Conservation (phyloP, 768 basidiomycete species). For the Podaxis sp. region DNA sequence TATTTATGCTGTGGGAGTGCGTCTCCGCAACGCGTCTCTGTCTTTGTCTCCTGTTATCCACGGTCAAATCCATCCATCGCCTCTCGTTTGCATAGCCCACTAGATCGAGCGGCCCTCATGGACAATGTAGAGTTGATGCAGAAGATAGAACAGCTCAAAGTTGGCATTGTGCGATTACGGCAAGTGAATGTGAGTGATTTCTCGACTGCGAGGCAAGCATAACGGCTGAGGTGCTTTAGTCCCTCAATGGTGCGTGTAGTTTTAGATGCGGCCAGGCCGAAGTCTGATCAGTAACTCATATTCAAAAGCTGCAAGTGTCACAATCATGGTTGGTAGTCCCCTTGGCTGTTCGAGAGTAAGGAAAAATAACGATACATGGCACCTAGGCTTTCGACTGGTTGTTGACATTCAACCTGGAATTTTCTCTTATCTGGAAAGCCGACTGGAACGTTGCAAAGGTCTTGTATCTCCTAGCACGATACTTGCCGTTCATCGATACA, state of each 20-base stretch:
- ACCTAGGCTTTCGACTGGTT: constrained; percentile 12
- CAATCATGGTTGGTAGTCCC: not conserved
- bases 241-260: not conserved
- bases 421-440: constrained; percentile 8
- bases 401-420: constrained; percentile 6
- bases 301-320: not conserved
- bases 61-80: too few relatives aligned
- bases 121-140: not conserved
- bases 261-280: not conserved
- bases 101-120: not conserved
- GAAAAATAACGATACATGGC: not conserved
- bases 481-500: constrained; percentile 8
- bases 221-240: not conserved
- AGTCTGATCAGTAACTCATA: not conserved
- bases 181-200: not conserved
- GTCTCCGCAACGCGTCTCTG: too few relatives aligned
- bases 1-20: too few relatives aligned
- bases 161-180: not conserved
- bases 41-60: too few relatives aligned
- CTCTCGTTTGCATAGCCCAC: too few relatives aligned
- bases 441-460: constrained; percentile 9
- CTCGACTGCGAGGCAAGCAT: not conserved
- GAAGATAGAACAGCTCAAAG: not conserved
- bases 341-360: not conserved
- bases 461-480: constrained; percentile 11